Evolutionary conservation across 768 basidiomycete genomes (phyloP).

Genomic region (Rubroboletus pulcherrimus): DNA sequence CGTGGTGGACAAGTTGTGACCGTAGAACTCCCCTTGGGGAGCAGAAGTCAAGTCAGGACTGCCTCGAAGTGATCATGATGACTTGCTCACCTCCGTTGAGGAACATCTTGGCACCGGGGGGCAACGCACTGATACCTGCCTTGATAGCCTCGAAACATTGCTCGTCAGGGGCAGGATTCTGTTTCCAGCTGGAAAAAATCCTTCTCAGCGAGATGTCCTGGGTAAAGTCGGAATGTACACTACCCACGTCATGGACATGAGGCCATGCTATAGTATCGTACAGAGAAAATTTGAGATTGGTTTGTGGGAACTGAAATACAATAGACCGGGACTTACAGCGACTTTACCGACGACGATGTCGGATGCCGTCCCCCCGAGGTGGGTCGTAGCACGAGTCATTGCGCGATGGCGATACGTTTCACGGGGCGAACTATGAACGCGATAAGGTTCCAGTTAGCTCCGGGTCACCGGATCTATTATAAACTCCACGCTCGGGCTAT

Average conservation of each 20-base stretch:
- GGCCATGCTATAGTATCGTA: conserved; percentile 36
- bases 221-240: background rate
- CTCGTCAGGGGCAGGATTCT: conserved; percentile 48
- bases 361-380: conserved; percentile 39
- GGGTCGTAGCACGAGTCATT: conserved; percentile 32
- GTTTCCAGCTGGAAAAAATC: conserved; percentile 35
- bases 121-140: conserved; percentile 41
- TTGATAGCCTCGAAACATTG: conserved; percentile 61
- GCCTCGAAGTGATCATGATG: background rate
- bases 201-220: background rate
- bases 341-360: conserved; percentile 36
- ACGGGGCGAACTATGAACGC: background rate
- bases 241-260: conserved; percentile 57
- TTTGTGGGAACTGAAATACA: background rate
- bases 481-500: background rate
- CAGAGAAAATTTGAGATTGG: background rate
- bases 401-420: background rate
- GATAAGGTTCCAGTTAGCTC: background rate
- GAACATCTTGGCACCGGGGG: conserved; percentile 43
- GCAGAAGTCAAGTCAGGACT: background rate
- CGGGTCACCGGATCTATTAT: background rate
- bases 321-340: conserved; percentile 27
- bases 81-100: conserved; percentile 44
- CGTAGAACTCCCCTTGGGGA: conserved; percentile 56
- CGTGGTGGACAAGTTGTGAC: conserved; percentile 34